Evolutionary conservation across 2,329 filamentous ascomycete species (phyloP).

Genomic region (Calonectria henricotiae): DNA sequence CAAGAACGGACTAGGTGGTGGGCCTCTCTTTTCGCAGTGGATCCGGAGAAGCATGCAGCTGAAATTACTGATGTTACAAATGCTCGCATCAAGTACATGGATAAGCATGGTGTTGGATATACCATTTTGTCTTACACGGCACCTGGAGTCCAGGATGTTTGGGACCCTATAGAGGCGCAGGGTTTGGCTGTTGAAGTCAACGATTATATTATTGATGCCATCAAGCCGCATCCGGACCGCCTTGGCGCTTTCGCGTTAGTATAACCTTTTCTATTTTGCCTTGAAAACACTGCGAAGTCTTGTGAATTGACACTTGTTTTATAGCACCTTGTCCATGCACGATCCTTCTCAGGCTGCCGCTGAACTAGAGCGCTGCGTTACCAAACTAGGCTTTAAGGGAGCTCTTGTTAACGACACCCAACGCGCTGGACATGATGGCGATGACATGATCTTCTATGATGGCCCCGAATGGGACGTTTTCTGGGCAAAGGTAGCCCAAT

Average conservation of each 20-base stretch:
- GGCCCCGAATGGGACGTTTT: constrained; percentile 74
- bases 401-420: constrained; percentile 76
- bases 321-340: constrained; percentile 68
- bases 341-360: constrained; percentile 66
- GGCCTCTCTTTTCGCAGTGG: constrained; percentile 73
- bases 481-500: constrained; percentile 72
- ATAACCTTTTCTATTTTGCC: background rate
- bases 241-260: constrained; percentile 66
- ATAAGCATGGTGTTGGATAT: constrained; percentile 66
- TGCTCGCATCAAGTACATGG: constrained; percentile 62
- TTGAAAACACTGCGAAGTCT: too few relatives aligned
- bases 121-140: constrained; percentile 67
- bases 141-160: constrained; percentile 66
- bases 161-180: constrained; percentile 61
- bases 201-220: constrained; percentile 59
- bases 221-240: constrained; percentile 60
- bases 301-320: background rate
- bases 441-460: constrained; percentile 78
- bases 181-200: constrained; percentile 62
- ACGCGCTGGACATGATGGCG: constrained; percentile 71
- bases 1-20: constrained; percentile 74
- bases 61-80: constrained; percentile 67
- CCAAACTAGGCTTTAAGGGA: constrained; percentile 74
- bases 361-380: constrained; percentile 70
- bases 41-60: constrained; percentile 71